Conservation (phyloP, 345 rosid species). For the Sapria himalayana region DNA sequence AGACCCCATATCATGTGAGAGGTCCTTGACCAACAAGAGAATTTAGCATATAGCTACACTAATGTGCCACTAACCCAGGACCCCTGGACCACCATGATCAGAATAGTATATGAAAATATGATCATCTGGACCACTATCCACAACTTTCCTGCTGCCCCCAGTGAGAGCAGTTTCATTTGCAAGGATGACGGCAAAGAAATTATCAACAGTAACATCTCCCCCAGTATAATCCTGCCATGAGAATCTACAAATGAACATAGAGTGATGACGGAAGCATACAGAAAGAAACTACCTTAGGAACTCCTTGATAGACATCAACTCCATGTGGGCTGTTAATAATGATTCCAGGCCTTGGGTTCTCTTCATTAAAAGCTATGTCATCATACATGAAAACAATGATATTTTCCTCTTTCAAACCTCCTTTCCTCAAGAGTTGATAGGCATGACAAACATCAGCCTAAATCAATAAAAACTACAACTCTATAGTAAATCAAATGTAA, state of each 20-base stretch:
- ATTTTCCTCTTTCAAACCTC: conserved; percentile 83
- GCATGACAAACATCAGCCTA: conserved; percentile 93
- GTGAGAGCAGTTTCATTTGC: conserved; percentile 57
- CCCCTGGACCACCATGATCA: conserved; percentile 94
- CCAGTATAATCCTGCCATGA: conserved; percentile 74
- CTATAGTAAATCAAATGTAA: too few relatives aligned
- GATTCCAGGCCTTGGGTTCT: conserved; percentile 77
- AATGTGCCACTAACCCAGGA: conserved; percentile 49
- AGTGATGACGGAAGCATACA: conserved; percentile 1
- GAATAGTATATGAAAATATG: conserved; percentile 70
- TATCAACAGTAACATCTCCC: conserved; percentile 45
- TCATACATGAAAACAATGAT: conserved; percentile 89
- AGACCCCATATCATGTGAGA: background rate
- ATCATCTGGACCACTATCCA: conserved; percentile 82
- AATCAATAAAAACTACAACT: background rate
- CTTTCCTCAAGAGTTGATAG: conserved; percentile 73
- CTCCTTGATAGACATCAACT: conserved; percentile 65
- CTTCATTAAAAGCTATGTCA: conserved; percentile 50
- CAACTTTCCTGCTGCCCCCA: conserved; percentile 88
- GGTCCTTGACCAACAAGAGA: too few relatives aligned
- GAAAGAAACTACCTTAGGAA: conserved; percentile 44
- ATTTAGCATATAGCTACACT: too few relatives aligned
- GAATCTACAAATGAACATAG: conserved; percentile 2
- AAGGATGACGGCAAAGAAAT: conserved; percentile 65
- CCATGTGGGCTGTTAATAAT: conserved; percentile 70